A percentile compares a stretch with the other conserved stretches of the same genome.
Evolutionary conservation across 345 rosid genomes (phyloP).

Genomic region (Melaleuca quinquenervia): DNA sequence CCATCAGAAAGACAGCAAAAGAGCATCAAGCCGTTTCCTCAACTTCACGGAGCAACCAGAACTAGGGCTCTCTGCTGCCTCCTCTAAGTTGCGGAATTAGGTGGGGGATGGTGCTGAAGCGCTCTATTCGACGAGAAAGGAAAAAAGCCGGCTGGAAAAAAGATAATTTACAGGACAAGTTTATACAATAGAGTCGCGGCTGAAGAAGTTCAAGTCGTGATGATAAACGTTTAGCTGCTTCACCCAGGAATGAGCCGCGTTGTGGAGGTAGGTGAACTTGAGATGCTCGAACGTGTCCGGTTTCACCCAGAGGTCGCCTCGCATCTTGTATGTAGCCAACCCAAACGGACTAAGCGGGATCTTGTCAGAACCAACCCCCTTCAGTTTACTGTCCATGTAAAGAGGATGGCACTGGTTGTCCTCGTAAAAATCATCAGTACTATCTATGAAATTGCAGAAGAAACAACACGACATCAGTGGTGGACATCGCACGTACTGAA

Average conservation of each 20-base stretch:
- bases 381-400: background rate
- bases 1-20: background rate
- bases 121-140: background rate
- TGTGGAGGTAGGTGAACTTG: slow-evolving; percentile 22
- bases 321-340: slow-evolving; percentile 56
- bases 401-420: slow-evolving; percentile 11
- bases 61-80: background rate
- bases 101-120: background rate
- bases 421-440: slow-evolving; percentile 1
- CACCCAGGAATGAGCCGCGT: slow-evolving; percentile 77
- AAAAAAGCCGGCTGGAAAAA: background rate
- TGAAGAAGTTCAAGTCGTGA: slow-evolving; percentile 51
- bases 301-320: slow-evolving; percentile 53
- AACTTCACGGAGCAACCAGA: background rate
- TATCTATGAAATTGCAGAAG: slow-evolving; percentile 17
- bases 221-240: slow-evolving; percentile 62
- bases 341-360: slow-evolving; percentile 57
- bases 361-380: background rate
- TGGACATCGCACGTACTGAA: background rate
- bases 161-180: background rate
- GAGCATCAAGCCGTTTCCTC: background rate
- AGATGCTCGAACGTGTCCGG: slow-evolving; percentile 28
- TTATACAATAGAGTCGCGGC: slow-evolving; percentile 4
- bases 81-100: background rate
- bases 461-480: background rate